Evolutionary conservation across 139 green algal species (phyloP).

Genomic region (Tetratostichococcus sp.): DNA sequence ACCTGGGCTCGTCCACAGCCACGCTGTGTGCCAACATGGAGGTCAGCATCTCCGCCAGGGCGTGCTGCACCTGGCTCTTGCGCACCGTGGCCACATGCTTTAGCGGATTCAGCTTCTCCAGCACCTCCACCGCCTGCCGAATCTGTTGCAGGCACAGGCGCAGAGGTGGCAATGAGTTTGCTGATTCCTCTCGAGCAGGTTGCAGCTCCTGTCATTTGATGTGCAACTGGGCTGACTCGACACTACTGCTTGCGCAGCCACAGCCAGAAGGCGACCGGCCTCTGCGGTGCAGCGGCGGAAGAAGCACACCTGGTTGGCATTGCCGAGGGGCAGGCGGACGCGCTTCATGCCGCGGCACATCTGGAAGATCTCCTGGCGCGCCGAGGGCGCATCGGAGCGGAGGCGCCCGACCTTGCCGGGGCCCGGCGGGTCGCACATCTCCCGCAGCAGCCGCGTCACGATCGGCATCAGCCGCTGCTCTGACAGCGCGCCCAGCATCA

Average conservation of each 20-base stretch:
- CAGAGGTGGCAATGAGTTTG: no score
- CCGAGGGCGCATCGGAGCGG: background rate
- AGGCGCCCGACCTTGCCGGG: background rate
- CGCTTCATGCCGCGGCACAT: slow-evolving; percentile 41
- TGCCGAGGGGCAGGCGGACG: slow-evolving; percentile 8
- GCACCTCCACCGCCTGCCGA: slow-evolving; percentile 7
- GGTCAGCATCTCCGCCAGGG: slow-evolving; percentile 71
- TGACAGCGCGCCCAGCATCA: background rate
- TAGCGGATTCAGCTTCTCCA: slow-evolving; percentile 60
- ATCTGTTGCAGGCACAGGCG: slow-evolving; percentile 17
- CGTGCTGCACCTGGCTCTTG: slow-evolving; percentile 75
- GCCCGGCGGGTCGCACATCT: background rate
- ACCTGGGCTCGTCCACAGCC: slow-evolving; percentile 1
- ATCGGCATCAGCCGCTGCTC: slow-evolving; percentile 8
- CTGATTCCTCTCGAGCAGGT: no score
- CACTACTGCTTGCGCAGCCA: no score
- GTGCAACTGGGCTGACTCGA: no score
- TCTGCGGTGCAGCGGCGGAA: no score
- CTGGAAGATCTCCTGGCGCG: slow-evolving; percentile 30
- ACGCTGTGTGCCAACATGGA: slow-evolving; percentile 48
- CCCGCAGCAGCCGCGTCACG: slow-evolving; percentile 13
- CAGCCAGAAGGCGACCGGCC: no score
- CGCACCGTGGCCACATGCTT: slow-evolving; percentile 61
- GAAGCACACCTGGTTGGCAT: slow-evolving; percentile 13
- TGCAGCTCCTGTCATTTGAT: no score